phyloP scores from a whole-genome alignment of 2,329 filamentous ascomycete species.

The Parastagonospora avenae region DNA sequence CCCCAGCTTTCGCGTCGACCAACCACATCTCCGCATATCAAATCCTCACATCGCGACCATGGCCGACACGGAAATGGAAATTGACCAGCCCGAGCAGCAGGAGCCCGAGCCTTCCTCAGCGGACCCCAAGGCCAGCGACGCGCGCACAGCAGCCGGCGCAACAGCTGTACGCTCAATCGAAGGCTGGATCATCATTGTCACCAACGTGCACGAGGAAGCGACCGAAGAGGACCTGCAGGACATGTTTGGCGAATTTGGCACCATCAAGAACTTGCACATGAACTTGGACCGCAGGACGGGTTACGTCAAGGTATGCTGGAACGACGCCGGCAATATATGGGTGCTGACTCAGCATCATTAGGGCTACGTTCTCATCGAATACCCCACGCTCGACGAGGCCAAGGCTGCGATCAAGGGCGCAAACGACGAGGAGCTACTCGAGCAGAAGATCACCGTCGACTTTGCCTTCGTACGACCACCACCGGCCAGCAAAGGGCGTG shows the following conservation, averaged over 20 bases:
- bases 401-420: conserved; percentile 81
- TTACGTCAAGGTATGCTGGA: conserved; percentile 74
- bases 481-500: conserved; percentile 57
- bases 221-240: conserved; percentile 83
- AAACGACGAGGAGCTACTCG: conserved; percentile 77
- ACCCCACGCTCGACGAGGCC: conserved; percentile 77
- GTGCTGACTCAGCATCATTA: conserved; percentile 74
- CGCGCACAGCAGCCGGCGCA: conserved; percentile 74
- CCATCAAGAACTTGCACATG: conserved; percentile 85
- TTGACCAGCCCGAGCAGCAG: conserved; percentile 46
- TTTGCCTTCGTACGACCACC: conserved; percentile 85
- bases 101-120: conserved; percentile 46
- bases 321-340: neutral
- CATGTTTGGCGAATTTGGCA: conserved; percentile 80
- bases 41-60: conserved; percentile 35
- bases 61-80: conserved; percentile 55
- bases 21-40: conserved; percentile 6
- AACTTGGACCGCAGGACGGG: conserved; percentile 82
- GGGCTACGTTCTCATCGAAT: conserved; percentile 87
- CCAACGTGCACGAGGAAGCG: conserved; percentile 86
- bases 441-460: conserved; percentile 80
- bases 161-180: conserved; percentile 85
- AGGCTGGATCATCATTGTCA: conserved; percentile 86
- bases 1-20: neutral
- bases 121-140: conserved; percentile 63